Evolutionary conservation across 768 basidiomycete genomes (phyloP).

Genomic region (Hirschioporus abietinus): DNA sequence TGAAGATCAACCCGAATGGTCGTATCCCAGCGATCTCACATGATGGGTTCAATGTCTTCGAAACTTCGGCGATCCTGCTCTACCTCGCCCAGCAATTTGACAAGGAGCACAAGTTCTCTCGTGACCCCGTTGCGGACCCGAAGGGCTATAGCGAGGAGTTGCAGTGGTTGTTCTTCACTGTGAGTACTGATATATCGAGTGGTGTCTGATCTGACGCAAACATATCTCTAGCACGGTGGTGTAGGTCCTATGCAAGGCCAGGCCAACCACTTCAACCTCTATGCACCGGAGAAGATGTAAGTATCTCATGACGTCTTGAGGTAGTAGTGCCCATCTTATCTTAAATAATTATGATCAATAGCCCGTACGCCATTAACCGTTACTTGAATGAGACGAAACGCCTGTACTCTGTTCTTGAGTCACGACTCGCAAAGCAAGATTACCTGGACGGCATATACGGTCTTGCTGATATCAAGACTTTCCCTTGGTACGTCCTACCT

Average conservation of each 20-base stretch:
- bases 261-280: constrained; percentile 67
- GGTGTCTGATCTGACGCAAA: neutral
- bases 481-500: constrained; percentile 49
- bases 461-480: constrained; percentile 67
- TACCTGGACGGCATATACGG: constrained; percentile 71
- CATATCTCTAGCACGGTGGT: constrained; percentile 57
- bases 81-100: constrained; percentile 82
- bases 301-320: constrained; percentile 25
- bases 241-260: constrained; percentile 90
- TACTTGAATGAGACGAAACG: constrained; percentile 80
- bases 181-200: constrained; percentile 18
- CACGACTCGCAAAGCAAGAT: constrained; percentile 64
- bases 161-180: constrained; percentile 87
- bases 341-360: constrained; percentile 6
- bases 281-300: constrained; percentile 57
- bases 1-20: constrained; percentile 61
- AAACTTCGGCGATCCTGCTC: constrained; percentile 77
- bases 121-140: constrained; percentile 45
- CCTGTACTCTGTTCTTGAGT: constrained; percentile 78
- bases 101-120: constrained; percentile 64
- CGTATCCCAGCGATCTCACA: constrained; percentile 62
- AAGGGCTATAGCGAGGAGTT: constrained; percentile 66
- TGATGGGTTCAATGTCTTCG: constrained; percentile 64
- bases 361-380: constrained; percentile 37
- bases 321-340: neutral